Evolutionary conservation across 31 red algal species (phyloP), one percentile per base, ranked within the genome.

Genomic region (Asparagopsis taxiformis): DNA sequence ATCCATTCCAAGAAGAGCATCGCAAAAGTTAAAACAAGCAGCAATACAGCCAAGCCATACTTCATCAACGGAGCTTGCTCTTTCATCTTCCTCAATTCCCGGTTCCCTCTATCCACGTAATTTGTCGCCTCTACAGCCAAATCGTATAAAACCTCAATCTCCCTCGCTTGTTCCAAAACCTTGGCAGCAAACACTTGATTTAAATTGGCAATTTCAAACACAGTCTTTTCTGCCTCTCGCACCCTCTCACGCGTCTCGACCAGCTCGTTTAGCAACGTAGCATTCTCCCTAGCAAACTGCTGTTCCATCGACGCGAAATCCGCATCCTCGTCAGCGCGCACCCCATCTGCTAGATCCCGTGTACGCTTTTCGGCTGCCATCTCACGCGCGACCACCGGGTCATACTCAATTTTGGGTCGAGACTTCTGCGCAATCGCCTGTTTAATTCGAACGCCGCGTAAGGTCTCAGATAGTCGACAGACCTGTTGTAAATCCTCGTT

Each of bases 111-210:
- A 16, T 90, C 68, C 0, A 80, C 74, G 61, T 60, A 53, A 31
- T 51, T 16, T 0, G 78, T 75, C 16, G 76, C 70, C 22, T 90
- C 65, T 3, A 90, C 65, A 9, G 85, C 65, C 20, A 74, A 62
- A 30, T 79, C 52, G 54, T 90, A 90, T 31, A 90, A 44, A 16
- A 75, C 64, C 38, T 90, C 85, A 63, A 90, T 90, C 46, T 90
- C 85, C 43, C 78, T 74, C 7, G 62, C 85, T 53, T 90, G 74
- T 39, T 90, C 74, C 54, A 81, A 72, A 16, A 90, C 76, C 50
- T 80, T 90, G 0, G 60, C 62, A 21, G 85, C 76, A 59, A 90
- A 79, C 33, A 90, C 53, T 23, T 79, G 74, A 80, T 90, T 90
- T 21, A 90, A 57, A 30, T 75, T 65, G 29, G 85, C 66, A 55